Evolutionary conservation across 2,329 filamentous ascomycete genomes (phyloP).

Genomic region (Akanthomyces dipterigenus): DNA sequence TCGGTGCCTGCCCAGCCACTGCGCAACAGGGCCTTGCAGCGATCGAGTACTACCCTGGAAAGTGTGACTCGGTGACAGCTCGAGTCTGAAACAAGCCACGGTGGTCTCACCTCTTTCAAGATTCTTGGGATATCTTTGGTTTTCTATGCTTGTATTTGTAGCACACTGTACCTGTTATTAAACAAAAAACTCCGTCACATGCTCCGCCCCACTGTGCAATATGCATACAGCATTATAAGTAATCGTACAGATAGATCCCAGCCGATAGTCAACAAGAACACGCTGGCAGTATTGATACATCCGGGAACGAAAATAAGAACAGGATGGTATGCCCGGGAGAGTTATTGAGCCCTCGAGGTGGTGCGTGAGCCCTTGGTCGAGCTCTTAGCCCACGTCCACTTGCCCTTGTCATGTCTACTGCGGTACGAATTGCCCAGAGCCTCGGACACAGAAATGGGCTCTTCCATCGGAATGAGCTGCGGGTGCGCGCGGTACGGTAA

Average conservation of each 20-base stretch:
- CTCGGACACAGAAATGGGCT: constrained; percentile 30
- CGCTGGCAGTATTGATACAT: not conserved
- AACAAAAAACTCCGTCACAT: not conserved
- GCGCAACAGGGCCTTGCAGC: not conserved
- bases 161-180: not conserved
- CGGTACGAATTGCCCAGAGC: constrained; percentile 21
- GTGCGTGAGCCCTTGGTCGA: constrained; percentile 19
- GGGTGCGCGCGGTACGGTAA: constrained; percentile 32
- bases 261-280: not conserved
- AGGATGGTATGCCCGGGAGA: not conserved
- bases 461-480: constrained; percentile 27
- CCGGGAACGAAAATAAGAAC: not conserved
- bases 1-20: not conserved
- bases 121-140: not conserved
- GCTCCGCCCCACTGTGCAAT: not conserved
- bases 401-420: constrained; percentile 19
- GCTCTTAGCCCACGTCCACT: constrained; percentile 20
- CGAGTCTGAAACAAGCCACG: not conserved
- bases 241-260: not conserved
- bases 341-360: constrained; percentile 20
- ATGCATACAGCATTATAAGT: not conserved
- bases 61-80: not conserved
- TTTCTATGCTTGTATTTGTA: not conserved
- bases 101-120: not conserved
- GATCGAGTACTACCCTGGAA: not conserved